phyloP scores from a whole-genome alignment of 768 basidiomycete genomes.

The Agaricus blazei region DNA sequence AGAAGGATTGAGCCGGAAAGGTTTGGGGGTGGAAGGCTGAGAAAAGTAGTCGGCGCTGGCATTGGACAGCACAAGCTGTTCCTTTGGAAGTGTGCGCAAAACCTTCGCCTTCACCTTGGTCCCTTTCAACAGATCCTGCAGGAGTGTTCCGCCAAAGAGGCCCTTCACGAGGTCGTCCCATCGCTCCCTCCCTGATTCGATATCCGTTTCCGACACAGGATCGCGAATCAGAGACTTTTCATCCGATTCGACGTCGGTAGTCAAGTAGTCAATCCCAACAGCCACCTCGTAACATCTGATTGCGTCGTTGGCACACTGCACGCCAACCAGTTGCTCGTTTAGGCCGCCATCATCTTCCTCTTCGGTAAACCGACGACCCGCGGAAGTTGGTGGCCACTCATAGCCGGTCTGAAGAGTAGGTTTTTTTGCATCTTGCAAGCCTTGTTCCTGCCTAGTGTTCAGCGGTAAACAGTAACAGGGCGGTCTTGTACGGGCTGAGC shows the following conservation, averaged over 20 bases:
- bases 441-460: conserved; percentile 4
- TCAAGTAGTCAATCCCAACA: conserved; percentile 34
- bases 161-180: conserved; percentile 40
- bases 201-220: conserved; percentile 28
- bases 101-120: neutral
- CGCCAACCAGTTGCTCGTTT: conserved; percentile 36
- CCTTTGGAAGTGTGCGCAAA: neutral
- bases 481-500: conserved; percentile 20
- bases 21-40: conserved; percentile 47
- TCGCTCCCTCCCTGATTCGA: conserved; percentile 26
- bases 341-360: conserved; percentile 20
- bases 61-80: neutral
- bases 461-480: conserved; percentile 30
- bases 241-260: conserved; percentile 13
- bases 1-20: conserved; percentile 33
- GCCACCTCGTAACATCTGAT: conserved; percentile 34
- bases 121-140: conserved; percentile 3
- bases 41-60: conserved; percentile 33
- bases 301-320: conserved; percentile 30
- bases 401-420: neutral
- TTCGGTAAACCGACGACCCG: conserved; percentile 14
- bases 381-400: conserved; percentile 5
- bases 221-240: conserved; percentile 13
- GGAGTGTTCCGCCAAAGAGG: conserved; percentile 24
- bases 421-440: conserved; percentile 11